Percentiles rank a stretch among this genome's conserved stretches.
Evolutionary conservation across 2,329 filamentous ascomycete genomes (phyloP).

Genomic region (Aspergillus floridensis): DNA sequence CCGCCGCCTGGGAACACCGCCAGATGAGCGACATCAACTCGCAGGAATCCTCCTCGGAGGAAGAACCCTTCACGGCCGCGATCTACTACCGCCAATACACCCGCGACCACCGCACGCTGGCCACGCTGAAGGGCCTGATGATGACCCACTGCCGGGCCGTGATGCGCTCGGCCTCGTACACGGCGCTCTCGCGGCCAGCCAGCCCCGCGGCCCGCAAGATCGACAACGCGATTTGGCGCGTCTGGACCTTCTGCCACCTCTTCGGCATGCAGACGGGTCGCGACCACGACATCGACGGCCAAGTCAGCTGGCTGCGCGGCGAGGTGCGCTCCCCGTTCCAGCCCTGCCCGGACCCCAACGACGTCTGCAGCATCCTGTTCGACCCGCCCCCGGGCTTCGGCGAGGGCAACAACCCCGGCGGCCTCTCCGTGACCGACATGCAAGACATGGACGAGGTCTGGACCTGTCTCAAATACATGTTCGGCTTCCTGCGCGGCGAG

Average conservation of each 20-base stretch:
- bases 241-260: conserved; percentile 13
- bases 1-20: conserved; percentile 13
- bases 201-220: conserved; percentile 1
- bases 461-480: conserved; percentile 2
- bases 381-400: conserved; percentile 7
- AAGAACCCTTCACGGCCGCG: conserved; percentile 1
- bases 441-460: conserved; percentile 10
- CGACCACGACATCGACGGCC: conserved; percentile 6
- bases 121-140: conserved; percentile 11
- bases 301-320: conserved; percentile 8
- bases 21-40: conserved; percentile 5
- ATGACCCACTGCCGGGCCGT: conserved; percentile 3
- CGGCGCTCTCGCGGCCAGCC: neutral
- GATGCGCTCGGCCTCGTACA: neutral
- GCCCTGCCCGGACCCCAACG: conserved; percentile 7
- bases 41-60: neutral
- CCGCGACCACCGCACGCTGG: conserved; percentile 2
- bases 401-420: conserved; percentile 4
- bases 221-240: conserved; percentile 10
- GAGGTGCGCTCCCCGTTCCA: neutral
- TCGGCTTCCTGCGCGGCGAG: conserved; percentile 7
- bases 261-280: conserved; percentile 9
- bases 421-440: conserved; percentile 1
- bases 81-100: conserved; percentile 13
- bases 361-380: conserved; percentile 9